A percentile compares a stretch with the other conserved stretches of the same genome.
Conservation (phyloP, 192 early-diverging fungal species). For the Coemansia sp. region DNA sequence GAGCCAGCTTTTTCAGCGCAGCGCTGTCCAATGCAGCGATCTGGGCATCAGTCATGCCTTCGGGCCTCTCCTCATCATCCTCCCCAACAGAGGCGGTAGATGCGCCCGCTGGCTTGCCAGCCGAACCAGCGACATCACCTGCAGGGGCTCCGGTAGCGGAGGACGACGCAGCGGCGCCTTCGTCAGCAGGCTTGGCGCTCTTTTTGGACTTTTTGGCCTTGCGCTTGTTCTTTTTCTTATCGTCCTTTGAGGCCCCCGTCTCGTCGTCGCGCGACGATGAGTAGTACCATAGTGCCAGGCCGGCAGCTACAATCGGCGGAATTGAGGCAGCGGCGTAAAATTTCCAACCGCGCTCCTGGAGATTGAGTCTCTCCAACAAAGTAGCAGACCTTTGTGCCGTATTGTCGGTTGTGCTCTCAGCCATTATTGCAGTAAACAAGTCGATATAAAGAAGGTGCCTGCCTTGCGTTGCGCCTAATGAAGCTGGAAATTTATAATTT, state of each 20-base stretch:
- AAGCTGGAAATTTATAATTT: background rate
- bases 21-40: constrained; percentile 52
- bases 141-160: constrained; percentile 1
- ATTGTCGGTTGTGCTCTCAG: constrained; percentile 26
- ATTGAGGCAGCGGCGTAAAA: constrained; percentile 66
- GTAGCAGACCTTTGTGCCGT: constrained; percentile 33
- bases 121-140: background rate
- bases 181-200: constrained; percentile 14
- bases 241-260: constrained; percentile 18
- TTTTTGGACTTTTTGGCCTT: constrained; percentile 37
- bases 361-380: constrained; percentile 46
- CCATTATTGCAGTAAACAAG: constrained; percentile 10
- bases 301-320: constrained; percentile 58
- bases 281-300: constrained; percentile 67
- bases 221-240: constrained; percentile 34
- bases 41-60: constrained; percentile 49
- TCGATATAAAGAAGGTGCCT: background rate
- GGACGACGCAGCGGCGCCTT: constrained; percentile 8
- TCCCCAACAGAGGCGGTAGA: constrained; percentile 28
- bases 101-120: background rate
- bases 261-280: constrained; percentile 30
- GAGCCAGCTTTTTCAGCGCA: constrained; percentile 60
- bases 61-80: constrained; percentile 40
- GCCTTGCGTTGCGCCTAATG: background rate
- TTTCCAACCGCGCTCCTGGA: constrained; percentile 58